phyloP scores from a whole-genome alignment of 1,139 yeast species.

The Suhomyces ambrosiae region DNA sequence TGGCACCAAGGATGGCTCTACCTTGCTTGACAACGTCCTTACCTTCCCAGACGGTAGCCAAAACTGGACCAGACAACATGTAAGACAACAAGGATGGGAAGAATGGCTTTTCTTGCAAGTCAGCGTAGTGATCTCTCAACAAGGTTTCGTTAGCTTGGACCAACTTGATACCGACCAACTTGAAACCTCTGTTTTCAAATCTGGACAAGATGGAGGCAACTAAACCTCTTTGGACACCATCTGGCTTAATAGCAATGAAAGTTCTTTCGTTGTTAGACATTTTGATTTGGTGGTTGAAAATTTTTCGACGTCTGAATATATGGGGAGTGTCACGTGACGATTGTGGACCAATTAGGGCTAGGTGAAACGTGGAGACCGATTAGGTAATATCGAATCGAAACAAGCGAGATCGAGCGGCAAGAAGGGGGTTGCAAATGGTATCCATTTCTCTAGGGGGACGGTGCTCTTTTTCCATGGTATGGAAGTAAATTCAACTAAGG shows the following conservation, averaged over 20 bases:
- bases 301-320: conserved; percentile 7
- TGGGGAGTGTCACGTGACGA: conserved; percentile 3
- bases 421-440: too few relatives aligned
- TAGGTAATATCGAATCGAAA: too few relatives aligned
- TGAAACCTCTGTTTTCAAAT: conserved; percentile 97
- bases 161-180: conserved; percentile 94
- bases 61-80: conserved; percentile 98
- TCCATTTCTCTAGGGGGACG: too few relatives aligned
- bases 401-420: too few relatives aligned
- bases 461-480: too few relatives aligned
- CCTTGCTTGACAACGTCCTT: conserved; percentile 99
- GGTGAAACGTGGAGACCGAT: too few relatives aligned
- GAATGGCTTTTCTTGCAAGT: conserved; percentile 94
- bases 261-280: conserved; percentile 79
- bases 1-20: conserved; percentile 96
- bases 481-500: too few relatives aligned
- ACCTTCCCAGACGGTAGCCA: conserved; percentile 99
- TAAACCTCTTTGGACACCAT: conserved; percentile 99
- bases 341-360: too few relatives aligned
- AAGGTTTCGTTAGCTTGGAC: conserved; percentile 83
- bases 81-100: conserved; percentile 93
- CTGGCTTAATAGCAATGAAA: conserved; percentile 99
- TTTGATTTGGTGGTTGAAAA: conserved; percentile 10
- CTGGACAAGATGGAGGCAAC: conserved; percentile 86
- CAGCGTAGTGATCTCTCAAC: conserved; percentile 93